A percentile compares a stretch with the other conserved stretches of the same genome.
Evolutionary conservation across 129 eudicot species (phyloP).

Genomic region (Centella asiatica): DNA sequence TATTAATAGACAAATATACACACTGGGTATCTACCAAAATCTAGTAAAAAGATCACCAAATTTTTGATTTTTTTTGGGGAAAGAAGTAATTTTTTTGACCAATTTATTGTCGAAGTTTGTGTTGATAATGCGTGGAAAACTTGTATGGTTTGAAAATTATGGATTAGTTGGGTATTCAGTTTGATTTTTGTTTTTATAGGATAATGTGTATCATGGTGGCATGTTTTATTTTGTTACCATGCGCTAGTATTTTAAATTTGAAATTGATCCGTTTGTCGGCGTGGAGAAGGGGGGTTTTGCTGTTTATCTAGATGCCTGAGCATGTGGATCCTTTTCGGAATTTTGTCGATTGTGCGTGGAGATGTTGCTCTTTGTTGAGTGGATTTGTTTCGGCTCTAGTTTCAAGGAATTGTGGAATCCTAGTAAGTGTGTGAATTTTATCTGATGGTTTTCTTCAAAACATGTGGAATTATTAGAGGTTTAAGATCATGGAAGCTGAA

Average conservation of each 20-base stretch:
- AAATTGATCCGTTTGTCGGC: neutral
- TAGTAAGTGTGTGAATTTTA: conserved; percentile 2
- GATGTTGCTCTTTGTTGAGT: conserved; percentile 12
- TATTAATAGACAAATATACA: too few species aligned
- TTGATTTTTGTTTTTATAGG: too few species aligned
- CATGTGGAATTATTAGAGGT: neutral
- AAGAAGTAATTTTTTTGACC: neutral
- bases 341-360: conserved; percentile 1
- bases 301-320: conserved; percentile 23
- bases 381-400: conserved; percentile 1
- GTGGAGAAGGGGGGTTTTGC: neutral
- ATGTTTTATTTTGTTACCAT: neutral
- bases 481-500: neutral
- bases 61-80: too few species aligned
- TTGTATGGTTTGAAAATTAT: too few species aligned
- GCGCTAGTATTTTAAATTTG: neutral
- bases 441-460: neutral
- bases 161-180: neutral
- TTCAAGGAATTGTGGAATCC: neutral
- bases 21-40: neutral
- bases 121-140: too few species aligned
- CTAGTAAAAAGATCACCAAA: neutral
- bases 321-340: conserved; percentile 15
- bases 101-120: neutral
- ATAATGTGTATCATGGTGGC: too few species aligned